Base-by-base conservation (phyloP, 176 grass and related monocot genomes). In the Otatea glauca region DNA sequence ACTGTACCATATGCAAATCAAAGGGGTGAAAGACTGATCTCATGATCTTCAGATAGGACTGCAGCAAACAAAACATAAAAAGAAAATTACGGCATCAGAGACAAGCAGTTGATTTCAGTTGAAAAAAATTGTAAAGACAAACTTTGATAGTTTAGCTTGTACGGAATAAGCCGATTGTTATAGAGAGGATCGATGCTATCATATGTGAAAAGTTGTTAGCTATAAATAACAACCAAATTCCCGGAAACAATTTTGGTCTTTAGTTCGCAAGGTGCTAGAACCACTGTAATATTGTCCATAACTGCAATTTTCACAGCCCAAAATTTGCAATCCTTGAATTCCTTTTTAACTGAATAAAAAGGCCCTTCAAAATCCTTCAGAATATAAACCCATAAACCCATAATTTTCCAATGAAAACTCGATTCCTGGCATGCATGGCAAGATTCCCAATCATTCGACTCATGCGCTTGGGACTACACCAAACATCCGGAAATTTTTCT, bases 1-100 rank as follows among this genome's bases (percentile, higher is more conserved):
- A 67, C 15, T 90, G 65, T 85, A 84, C 72, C 14, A 77, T 25
- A 59, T 87, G 76, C 88, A 92, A 76, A 87, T 53, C 88, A 86
- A 90, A 70, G 72, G 79, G 38, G 37, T 27, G 16, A 76, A 88
- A 59, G 73, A 82, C 68, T 87, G 42, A 84, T 68, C 16, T 42
- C 62, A 10, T 61, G 13, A 51, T 62, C n/a, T 29, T 45, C 3
- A 75, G 18, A 9, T 20, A 70, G 49, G 47, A 34, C 17, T 15
- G 53, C 34, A 39, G 39, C 39, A 9, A 10, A 61, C 39, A 9
- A 10, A 61, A 45, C 34, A 61, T 37, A 9, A 15, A n/a, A 44
- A 35, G 51, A 27, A 42, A 67, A 32, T 17, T 23, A 8, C 23
- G 20, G 70, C 44, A 62, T 5, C 78, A 81, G 62, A 42, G 44